phyloP scores from a whole-genome alignment of 179 eudicot species.

The Spergularia azorica region DNA sequence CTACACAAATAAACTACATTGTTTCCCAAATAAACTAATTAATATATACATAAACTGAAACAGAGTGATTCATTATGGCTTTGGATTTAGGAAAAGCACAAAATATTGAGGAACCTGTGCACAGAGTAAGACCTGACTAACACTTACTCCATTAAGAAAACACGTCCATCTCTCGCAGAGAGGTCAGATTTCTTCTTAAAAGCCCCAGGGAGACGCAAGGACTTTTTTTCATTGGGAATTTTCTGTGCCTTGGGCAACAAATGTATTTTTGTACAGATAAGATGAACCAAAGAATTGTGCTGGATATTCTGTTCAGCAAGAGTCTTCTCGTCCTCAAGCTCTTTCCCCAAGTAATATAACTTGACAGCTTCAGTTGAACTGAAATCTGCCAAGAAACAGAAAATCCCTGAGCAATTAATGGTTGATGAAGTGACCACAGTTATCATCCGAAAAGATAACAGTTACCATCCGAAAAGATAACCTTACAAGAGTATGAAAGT shows the following conservation, averaged over 20 bases:
- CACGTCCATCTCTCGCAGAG: conserved; percentile 93
- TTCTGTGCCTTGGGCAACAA: conserved; percentile 71
- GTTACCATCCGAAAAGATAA: not conserved
- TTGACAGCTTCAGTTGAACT: conserved; percentile 70
- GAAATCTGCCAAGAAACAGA: conserved; percentile 52
- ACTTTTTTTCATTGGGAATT: conserved; percentile 88
- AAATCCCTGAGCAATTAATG: not conserved
- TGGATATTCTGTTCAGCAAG: conserved; percentile 75
- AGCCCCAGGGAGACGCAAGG: conserved; percentile 98
- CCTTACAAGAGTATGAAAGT: not conserved
- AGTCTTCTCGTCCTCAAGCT: conserved; percentile 73
- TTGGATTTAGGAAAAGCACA: not conserved
- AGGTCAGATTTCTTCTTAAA: conserved; percentile 97
- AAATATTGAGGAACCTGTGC: not conserved
- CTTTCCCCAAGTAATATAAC: conserved; percentile 73
- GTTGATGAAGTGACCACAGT: not conserved
- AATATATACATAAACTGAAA: not conserved
- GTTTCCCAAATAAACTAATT: not conserved
- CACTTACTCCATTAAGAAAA: conserved; percentile 97
- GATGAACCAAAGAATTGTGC: conserved; percentile 94
- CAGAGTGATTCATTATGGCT: too few species aligned
- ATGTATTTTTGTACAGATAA: conserved; percentile 86
- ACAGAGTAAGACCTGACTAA: not conserved
- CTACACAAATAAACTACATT: not conserved
- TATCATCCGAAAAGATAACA: not conserved